Conservation (phyloP, 75 land plant genomes). For the Selaginella moellendorffii region DNA sequence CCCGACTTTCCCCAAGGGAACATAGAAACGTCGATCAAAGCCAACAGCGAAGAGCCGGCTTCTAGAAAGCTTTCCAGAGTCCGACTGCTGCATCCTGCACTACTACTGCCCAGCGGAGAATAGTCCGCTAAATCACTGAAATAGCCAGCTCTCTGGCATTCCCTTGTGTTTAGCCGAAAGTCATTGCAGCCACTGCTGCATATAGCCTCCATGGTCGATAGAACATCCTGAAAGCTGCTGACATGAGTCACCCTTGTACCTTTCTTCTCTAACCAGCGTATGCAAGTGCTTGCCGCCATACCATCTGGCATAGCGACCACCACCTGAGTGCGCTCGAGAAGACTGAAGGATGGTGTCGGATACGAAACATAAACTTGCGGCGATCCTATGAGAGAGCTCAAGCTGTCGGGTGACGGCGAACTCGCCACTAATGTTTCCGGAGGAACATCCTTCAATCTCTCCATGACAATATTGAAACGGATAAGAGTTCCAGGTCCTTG, state of each 20-base stretch:
- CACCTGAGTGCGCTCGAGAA: background rate
- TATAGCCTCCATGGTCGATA: background rate
- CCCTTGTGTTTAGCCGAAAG: background rate
- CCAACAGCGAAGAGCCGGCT: background rate
- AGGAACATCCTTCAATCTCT: background rate
- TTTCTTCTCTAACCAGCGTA: background rate
- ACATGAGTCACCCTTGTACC: background rate
- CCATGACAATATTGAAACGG: slow-evolving; percentile 38
- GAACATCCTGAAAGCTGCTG: background rate
- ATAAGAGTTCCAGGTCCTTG: slow-evolving; percentile 63
- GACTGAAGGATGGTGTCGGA: background rate
- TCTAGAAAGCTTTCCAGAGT: background rate
- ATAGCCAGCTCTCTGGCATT: background rate
- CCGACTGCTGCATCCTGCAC: no score
- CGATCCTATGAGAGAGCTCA: background rate
- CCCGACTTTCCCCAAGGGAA: background rate
- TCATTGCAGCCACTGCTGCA: background rate
- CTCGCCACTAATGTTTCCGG: background rate
- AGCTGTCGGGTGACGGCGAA: background rate
- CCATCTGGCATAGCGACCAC: background rate
- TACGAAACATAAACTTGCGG: background rate
- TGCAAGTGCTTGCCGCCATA: background rate
- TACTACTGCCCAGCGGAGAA: no score
- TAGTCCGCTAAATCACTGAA: background rate
- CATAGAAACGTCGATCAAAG: background rate